Conservation (phyloP, 768 basidiomycete genomes). For the Amanita muscaria region DNA sequence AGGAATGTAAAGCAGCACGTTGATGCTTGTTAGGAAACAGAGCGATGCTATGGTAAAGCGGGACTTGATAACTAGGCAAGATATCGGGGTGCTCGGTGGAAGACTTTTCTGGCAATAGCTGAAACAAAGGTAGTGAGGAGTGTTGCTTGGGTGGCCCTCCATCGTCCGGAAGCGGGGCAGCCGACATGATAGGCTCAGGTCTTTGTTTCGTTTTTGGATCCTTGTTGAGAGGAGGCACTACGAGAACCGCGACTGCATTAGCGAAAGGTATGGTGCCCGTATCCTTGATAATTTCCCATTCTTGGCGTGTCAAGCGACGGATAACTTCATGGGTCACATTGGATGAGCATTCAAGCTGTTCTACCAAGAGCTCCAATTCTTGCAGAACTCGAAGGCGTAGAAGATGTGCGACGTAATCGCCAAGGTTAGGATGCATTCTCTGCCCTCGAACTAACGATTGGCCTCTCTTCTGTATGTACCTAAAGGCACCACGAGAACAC, state of each 20-base stretch:
- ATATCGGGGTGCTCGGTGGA: conserved; percentile 11
- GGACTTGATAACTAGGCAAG: conserved; percentile 31
- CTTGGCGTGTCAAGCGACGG: conserved; percentile 54
- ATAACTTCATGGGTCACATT: conserved; percentile 30
- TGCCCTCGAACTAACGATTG: neutral
- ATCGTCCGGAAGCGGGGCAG: conserved; percentile 23
- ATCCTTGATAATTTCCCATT: conserved; percentile 42
- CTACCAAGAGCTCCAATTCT: conserved; percentile 56
- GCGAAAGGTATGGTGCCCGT: conserved; percentile 40
- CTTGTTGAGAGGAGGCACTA: conserved; percentile 58
- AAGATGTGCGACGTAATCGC: conserved; percentile 51
- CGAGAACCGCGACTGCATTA: conserved; percentile 57
- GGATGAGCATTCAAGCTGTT: conserved; percentile 26
- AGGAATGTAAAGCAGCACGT: conserved; percentile 46
- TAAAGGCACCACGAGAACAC: conserved; percentile 48
- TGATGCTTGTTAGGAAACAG: conserved; percentile 57
- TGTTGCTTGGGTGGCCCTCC: conserved; percentile 13
- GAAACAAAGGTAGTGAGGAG: conserved; percentile 20
- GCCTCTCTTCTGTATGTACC: conserved; percentile 28
- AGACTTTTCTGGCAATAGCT: neutral
- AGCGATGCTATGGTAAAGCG: conserved; percentile 57
- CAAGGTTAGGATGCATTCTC: conserved; percentile 33
- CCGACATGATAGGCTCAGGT: conserved; percentile 30
- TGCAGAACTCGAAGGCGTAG: conserved; percentile 69
- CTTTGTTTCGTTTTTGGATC: conserved; percentile 36